These are phyloP conservation scores for Backusella australiensis DNA, from an alignment of 192 early-diverging fungal species.

Conservation along the genomic window DNA sequence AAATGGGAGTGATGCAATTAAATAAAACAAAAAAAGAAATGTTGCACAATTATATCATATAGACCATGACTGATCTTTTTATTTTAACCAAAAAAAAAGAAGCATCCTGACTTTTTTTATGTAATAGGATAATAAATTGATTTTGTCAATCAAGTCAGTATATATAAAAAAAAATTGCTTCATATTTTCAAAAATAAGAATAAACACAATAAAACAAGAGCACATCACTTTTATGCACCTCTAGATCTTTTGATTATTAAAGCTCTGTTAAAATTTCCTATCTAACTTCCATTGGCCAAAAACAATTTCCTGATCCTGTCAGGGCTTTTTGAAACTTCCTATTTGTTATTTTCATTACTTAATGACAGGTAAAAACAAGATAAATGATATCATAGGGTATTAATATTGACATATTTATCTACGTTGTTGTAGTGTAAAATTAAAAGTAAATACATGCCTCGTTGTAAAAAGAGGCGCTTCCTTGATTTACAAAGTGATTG, in stretches of 20 bases:
- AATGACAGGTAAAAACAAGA: background rate
- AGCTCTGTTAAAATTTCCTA: too few species aligned
- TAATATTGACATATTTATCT: background rate
- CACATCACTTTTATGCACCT: too few species aligned
- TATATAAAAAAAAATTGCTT: too few species aligned
- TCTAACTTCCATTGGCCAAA: background rate
- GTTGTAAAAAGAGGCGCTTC: background rate
- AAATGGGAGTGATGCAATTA: too few species aligned
- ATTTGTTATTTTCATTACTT: background rate
- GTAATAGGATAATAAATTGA: too few species aligned
- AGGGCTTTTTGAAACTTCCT: background rate
- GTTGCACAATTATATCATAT: background rate
- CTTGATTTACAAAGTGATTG: background rate
- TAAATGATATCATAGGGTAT: background rate
- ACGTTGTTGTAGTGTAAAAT: background rate
- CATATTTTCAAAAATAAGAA: too few species aligned
- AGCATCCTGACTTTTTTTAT: background rate
- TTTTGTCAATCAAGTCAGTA: too few species aligned
- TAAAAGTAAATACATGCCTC: background rate
- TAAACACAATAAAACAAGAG: too few species aligned
- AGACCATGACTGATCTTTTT: background rate
- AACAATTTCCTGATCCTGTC: background rate
- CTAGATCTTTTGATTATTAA: too few species aligned
- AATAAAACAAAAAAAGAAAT: background rate
- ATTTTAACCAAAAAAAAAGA: background rate